These are phyloP conservation scores for Alternaria sp. DNA, from an alignment of 2,329 filamentous ascomycete genomes.

Conservation along the genomic window DNA sequence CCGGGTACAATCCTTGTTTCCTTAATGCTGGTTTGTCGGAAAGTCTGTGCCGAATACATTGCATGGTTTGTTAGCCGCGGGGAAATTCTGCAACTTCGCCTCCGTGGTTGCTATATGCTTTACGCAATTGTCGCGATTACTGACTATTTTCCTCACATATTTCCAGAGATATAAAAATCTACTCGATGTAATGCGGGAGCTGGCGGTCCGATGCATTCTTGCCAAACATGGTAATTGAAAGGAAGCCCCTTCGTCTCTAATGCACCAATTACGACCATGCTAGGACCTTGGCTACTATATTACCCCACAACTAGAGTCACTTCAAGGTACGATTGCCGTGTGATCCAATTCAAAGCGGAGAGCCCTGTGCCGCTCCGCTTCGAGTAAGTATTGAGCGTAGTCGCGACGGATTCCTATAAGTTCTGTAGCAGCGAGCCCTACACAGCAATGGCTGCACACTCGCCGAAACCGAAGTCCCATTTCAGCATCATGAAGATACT, in stretches of 20 bases:
- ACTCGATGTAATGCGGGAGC: background rate
- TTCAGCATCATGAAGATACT: constrained; percentile 29
- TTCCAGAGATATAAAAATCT: background rate
- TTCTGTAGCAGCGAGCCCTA: background rate
- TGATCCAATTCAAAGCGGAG: constrained; percentile 17
- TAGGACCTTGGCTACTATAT: constrained; percentile 14
- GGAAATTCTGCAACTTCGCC: background rate
- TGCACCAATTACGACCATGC: constrained; percentile 6
- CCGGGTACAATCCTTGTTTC: background rate
- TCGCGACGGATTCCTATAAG: background rate
- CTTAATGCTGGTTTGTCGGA: background rate
- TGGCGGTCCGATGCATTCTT: background rate
- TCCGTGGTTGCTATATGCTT: background rate
- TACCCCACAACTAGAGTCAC: constrained; percentile 13
- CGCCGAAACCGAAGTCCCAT: background rate
- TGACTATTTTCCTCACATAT: background rate
- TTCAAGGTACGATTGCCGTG: background rate
- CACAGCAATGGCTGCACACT: background rate
- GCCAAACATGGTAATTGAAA: constrained; percentile 2
- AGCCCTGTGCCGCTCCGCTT: background rate
- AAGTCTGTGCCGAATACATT: background rate
- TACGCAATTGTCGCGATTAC: background rate
- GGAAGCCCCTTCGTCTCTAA: background rate
- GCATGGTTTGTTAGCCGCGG: constrained; percentile 6
- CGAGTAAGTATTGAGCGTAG: background rate